Base-by-base conservation (phyloP, 2,329 filamentous ascomycete species). In the Colletotrichum camelliae region DNA sequence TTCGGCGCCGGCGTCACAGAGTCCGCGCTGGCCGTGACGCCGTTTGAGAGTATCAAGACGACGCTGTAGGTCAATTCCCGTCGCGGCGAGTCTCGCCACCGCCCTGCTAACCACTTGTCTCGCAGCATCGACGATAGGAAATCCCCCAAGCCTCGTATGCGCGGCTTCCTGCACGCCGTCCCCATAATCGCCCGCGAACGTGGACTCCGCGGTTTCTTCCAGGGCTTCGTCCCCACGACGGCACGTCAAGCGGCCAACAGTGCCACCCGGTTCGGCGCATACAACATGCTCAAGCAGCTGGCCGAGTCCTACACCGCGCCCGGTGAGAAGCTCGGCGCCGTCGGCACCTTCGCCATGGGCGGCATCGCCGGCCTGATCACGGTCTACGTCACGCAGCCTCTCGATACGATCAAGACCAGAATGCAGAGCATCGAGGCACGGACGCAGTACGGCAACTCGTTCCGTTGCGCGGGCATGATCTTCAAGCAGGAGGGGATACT, bases 31-130 rank as follows among this genome's bases (percentile, higher is more conserved):
- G 97, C 97, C 13, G 97, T 99, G 39, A 99, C 97, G 39, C 97
- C 97, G 0, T 98, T 97, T 75, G 97, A 99, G 87, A 97, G 95
- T 81, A 98, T 99, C 86, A 99, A 99, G 89, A 99, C 97, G 67
- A 97, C 97, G 80, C 88, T 99, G 91, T 94, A 83, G 70, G 87
- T 84, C 0, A 29, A 5, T 15, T 21, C 27, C 9, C 12, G 4
- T 2, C 15, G 9, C 64, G n/a, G 12, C 52, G 16, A 62, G 78
- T n/a, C 35, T 39, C 24, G n/a, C 27, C n/a, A 12, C 12, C 60
- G 64, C 33, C 48, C 21, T 21, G 60, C 72, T 72, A 37, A 61
- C 57, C 48, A 7, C 15, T 4, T 15, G n/a, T 18, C 15, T 13
- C 6, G n/a, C 79, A 96, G 94, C 52, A 98, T 99, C 82, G 97